Conservation (phyloP, 192 early-diverging fungal species). For the Phycomyces nitens region DNA sequence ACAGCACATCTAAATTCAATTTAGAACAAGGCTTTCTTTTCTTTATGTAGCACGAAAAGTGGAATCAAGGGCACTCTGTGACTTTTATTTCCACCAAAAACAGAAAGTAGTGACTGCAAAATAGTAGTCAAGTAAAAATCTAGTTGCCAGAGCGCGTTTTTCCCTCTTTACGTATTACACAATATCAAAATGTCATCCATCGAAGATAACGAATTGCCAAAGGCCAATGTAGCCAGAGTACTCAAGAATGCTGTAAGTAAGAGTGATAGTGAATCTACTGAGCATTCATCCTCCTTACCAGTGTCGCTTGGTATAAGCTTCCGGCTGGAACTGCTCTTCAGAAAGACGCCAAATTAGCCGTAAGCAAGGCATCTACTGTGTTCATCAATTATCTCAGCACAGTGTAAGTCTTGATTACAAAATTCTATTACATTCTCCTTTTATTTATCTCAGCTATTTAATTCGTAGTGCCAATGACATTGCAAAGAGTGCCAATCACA, state of each 20-base stretch:
- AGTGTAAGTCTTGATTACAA: conserved; percentile 32
- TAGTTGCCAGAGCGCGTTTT: no score
- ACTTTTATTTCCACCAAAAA: no score
- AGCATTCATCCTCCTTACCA: not conserved
- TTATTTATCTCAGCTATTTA: not conserved
- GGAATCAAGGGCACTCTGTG: no score
- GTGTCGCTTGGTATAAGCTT: conserved; percentile 28
- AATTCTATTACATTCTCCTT: no score
- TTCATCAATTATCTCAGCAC: conserved; percentile 50
- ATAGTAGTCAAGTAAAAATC: no score
- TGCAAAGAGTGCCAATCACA: conserved; percentile 42
- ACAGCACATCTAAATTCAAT: no score
- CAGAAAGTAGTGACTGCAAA: no score
- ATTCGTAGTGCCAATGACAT: conserved; percentile 44
- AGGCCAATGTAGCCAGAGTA: conserved; percentile 44
- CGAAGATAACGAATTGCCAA: conserved; percentile 49
- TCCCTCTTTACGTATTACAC: no score
- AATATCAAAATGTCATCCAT: conserved; percentile 18
- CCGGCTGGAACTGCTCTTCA: conserved; percentile 48
- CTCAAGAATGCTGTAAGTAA: conserved; percentile 41
- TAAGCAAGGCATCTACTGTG: conserved; percentile 47
- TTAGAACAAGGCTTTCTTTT: no score
- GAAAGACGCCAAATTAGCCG: conserved; percentile 47
- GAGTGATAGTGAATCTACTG: not conserved
- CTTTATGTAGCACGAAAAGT: no score